These are phyloP conservation scores for Penicillium frequentans DNA, from an alignment of 2,329 filamentous ascomycete genomes.

Conservation along the genomic window DNA sequence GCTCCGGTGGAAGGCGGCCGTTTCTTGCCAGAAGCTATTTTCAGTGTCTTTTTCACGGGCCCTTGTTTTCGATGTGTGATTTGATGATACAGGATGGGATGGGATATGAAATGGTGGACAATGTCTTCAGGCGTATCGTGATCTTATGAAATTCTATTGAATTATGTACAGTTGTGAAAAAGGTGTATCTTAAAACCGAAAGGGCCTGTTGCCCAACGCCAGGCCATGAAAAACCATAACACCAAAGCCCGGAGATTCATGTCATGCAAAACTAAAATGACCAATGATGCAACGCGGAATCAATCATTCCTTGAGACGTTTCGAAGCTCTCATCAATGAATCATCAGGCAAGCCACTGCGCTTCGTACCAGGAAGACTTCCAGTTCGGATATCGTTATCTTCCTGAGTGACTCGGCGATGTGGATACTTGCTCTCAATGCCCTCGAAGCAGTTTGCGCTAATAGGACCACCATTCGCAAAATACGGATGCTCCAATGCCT, in stretches of 20 bases:
- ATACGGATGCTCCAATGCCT: conserved; percentile 88
- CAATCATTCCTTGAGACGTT: conserved; percentile 53
- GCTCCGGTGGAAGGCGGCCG: too few species aligned
- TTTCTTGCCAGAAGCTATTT: too few species aligned
- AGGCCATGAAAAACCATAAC: neutral
- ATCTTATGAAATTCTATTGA: neutral
- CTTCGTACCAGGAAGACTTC: conserved; percentile 87
- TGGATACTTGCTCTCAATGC: conserved; percentile 84
- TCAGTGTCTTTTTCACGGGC: too few species aligned
- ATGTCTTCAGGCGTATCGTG: neutral
- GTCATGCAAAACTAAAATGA: neutral
- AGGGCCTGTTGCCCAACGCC: neutral
- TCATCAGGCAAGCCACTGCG: conserved; percentile 84
- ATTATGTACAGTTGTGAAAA: conserved; percentile 2
- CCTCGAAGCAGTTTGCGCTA: conserved; percentile 85
- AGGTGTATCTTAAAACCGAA: conserved; percentile 8
- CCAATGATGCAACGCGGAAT: neutral
- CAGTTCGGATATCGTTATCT: conserved; percentile 91
- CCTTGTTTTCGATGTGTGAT: too few species aligned
- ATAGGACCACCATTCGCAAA: conserved; percentile 72
- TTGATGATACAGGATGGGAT: too few species aligned
- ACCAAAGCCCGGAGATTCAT: neutral
- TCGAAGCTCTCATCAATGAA: conserved; percentile 59
- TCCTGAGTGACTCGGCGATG: conserved; percentile 88
- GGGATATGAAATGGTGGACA: neutral